These are phyloP conservation scores for Leptomonas pyrrhocoris DNA, from an alignment of 208 protist genomes.

Conservation along the genomic window DNA sequence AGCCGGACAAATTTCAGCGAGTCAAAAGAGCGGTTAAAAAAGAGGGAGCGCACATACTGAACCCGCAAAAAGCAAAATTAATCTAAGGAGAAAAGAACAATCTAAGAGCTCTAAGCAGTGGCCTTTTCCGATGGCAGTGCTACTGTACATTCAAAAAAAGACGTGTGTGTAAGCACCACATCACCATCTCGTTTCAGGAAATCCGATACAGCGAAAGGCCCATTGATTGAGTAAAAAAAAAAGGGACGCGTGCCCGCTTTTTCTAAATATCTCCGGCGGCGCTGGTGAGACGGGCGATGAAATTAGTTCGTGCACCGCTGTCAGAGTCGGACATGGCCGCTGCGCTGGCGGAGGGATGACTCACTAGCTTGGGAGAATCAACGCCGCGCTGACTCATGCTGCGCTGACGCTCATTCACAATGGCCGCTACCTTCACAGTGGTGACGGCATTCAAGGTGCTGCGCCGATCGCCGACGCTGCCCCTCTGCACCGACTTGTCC, in stretches of 20 bases:
- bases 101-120: too few species aligned
- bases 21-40: too few species aligned
- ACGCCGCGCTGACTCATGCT: slow-evolving; percentile 7
- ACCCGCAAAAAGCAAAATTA: too few species aligned
- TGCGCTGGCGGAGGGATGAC: slow-evolving; percentile 7
- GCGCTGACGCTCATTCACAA: slow-evolving; percentile 29
- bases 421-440: slow-evolving; percentile 13
- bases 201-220: too few species aligned
- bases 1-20: too few species aligned
- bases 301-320: slow-evolving; percentile 13
- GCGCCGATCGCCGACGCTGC: slow-evolving; percentile 18
- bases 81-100: too few species aligned
- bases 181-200: too few species aligned
- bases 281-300: slow-evolving; percentile 5
- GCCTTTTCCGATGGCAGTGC: too few species aligned
- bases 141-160: too few species aligned
- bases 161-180: too few species aligned
- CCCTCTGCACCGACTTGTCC: slow-evolving; percentile 5
- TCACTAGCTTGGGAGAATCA: slow-evolving; percentile 21
- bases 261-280: background rate
- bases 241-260: background rate
- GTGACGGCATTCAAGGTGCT: slow-evolving; percentile 14
- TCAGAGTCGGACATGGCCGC: slow-evolving; percentile 16
- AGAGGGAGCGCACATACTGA: too few species aligned
- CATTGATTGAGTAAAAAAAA: background rate